Percentiles rank a stretch among this genome's conserved stretches.
phyloP scores from a whole-genome alignment of 1,284 basidiomycete species.

The Neonothopanus nambi region DNA sequence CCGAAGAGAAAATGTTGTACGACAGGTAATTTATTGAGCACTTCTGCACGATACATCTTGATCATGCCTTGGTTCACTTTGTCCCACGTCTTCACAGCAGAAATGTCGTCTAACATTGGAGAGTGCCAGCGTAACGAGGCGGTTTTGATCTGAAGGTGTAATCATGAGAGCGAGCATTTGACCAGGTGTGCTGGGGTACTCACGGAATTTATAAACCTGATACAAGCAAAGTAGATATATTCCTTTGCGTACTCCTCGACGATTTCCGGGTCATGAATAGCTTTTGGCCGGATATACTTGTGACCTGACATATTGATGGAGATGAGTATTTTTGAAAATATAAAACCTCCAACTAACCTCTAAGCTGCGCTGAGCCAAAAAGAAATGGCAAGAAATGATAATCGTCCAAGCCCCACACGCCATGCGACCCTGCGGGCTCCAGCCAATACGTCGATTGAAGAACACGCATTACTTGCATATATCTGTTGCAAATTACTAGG shows the following conservation, averaged over 20 bases:
- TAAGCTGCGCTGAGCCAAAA: constrained; percentile 84
- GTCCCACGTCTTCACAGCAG: constrained; percentile 93
- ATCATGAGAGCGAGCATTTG: neutral
- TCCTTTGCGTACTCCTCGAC: constrained; percentile 91
- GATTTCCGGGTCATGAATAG: constrained; percentile 90
- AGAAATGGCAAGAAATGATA: constrained; percentile 97
- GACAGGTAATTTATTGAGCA: constrained; percentile 93
- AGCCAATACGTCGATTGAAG: constrained; percentile 97
- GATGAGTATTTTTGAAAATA: too few relatives aligned
- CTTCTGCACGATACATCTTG: constrained; percentile 98
- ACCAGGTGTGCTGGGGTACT: too few relatives aligned
- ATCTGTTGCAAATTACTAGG: constrained; percentile 45
- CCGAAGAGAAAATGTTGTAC: constrained; percentile 98
- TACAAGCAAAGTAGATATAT: constrained; percentile 98
- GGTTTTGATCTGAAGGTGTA: constrained; percentile 79
- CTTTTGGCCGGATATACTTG: constrained; percentile 88
- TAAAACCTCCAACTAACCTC: constrained; percentile 43
- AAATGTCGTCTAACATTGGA: constrained; percentile 98
- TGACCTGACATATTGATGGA: constrained; percentile 59
- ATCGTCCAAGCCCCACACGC: constrained; percentile 98
- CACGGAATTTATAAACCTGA: constrained; percentile 95
- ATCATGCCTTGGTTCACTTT: constrained; percentile 98
- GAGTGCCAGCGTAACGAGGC: constrained; percentile 97
- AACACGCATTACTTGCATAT: constrained; percentile 86
- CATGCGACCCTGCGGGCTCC: constrained; percentile 96